Conservation (phyloP, 176 grass and related monocot species). For the Musa schizocarpa region DNA sequence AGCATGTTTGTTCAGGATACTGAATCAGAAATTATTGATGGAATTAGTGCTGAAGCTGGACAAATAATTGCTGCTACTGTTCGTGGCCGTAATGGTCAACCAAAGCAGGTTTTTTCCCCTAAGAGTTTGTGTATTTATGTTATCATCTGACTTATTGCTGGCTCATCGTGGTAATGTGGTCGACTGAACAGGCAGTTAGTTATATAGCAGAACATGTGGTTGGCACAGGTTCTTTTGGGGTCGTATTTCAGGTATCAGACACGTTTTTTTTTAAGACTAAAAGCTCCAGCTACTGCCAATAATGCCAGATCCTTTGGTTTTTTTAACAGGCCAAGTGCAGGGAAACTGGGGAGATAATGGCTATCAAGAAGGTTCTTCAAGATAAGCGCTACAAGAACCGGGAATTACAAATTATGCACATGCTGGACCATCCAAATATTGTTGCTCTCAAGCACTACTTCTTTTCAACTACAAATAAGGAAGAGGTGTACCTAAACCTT, state of each 20-base stretch:
- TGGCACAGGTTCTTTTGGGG: constrained; percentile 92
- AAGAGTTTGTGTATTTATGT: constrained; percentile 5
- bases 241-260: constrained; percentile 74
- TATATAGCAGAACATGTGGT: constrained; percentile 93
- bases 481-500: constrained; percentile 89
- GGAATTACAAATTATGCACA: constrained; percentile 93
- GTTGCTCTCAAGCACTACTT: constrained; percentile 89
- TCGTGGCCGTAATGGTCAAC: constrained; percentile 48
- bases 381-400: constrained; percentile 98
- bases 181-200: constrained; percentile 53
- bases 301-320: not conserved
- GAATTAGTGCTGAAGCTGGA: constrained; percentile 46
- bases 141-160: not conserved
- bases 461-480: constrained; percentile 79
- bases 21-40: constrained; percentile 41
- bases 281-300: not conserved
- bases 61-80: constrained; percentile 60
- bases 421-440: constrained; percentile 97
- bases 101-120: constrained; percentile 58
- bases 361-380: constrained; percentile 97
- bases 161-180: constrained; percentile 13
- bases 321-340: constrained; percentile 70
- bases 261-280: constrained; percentile 13
- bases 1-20: constrained; percentile 45
- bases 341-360: constrained; percentile 91